Conservation (phyloP, 805 yeast species). For the Nakazawaea molendinolei region DNA sequence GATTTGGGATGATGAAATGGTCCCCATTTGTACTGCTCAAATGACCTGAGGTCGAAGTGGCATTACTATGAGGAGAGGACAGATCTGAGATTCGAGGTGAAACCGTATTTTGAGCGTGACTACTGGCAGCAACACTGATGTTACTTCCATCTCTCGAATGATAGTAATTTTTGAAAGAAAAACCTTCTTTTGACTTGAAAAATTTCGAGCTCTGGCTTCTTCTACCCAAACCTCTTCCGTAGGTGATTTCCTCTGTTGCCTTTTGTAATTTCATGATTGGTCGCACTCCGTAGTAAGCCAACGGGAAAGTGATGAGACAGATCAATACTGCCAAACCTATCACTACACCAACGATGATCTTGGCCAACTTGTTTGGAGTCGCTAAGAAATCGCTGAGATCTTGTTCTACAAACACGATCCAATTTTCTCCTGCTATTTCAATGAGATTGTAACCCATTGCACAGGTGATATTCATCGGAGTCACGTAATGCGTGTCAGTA, state of each 20-base stretch:
- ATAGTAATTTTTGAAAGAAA: slow-evolving; percentile 19
- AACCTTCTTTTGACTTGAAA: background rate
- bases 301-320: slow-evolving; percentile 70
- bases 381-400: slow-evolving; percentile 47
- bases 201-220: background rate
- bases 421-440: slow-evolving; percentile 36
- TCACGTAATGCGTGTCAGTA: slow-evolving; percentile 28
- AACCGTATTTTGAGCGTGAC: background rate
- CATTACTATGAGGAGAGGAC: background rate
- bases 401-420: slow-evolving; percentile 78
- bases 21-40: slow-evolving; percentile 20
- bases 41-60: background rate
- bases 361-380: slow-evolving; percentile 54
- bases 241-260: slow-evolving; percentile 71
- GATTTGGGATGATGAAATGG: slow-evolving; percentile 27
- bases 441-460: slow-evolving; percentile 54
- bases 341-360: slow-evolving; percentile 71
- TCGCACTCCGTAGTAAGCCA: slow-evolving; percentile 77
- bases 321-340: slow-evolving; percentile 72
- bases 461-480: slow-evolving; percentile 31
- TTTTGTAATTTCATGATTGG: slow-evolving; percentile 76
- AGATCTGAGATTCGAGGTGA: background rate
- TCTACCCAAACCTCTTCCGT: slow-evolving; percentile 27
- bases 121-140: slow-evolving; percentile 2
- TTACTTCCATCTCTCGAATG: slow-evolving; percentile 17